Conservation (phyloP, 2,329 filamentous ascomycete genomes). For the Akanthomyces dipterigenus region DNA sequence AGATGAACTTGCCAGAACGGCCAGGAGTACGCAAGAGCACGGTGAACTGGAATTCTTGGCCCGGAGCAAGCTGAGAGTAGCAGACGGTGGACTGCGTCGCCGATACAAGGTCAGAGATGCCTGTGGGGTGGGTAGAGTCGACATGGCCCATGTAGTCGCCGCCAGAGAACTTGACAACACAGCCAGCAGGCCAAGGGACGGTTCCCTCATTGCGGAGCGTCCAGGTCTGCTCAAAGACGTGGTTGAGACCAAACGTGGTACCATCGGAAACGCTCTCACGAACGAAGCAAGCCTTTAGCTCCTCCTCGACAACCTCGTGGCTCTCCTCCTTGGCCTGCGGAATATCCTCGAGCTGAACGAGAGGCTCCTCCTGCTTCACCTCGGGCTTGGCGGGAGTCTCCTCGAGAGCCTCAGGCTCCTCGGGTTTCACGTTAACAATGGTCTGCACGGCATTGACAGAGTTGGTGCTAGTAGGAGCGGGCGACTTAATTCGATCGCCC, state of each 20-base stretch:
- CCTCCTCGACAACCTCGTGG: constrained; percentile 19
- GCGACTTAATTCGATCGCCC: constrained; percentile 54
- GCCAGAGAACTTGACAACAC: constrained; percentile 83
- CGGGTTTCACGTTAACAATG: constrained; percentile 64
- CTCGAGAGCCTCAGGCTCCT: constrained; percentile 30
- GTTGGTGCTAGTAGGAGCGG: constrained; percentile 37
- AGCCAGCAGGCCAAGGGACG: constrained; percentile 77
- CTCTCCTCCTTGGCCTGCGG: constrained; percentile 20
- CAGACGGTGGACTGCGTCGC: constrained; percentile 80
- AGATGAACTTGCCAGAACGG: constrained; percentile 74
- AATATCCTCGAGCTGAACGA: background rate
- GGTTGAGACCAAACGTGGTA: constrained; percentile 60
- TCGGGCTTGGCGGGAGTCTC: constrained; percentile 18
- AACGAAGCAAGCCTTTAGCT: constrained; percentile 57
- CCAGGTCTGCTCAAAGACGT: constrained; percentile 86
- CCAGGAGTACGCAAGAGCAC: constrained; percentile 76
- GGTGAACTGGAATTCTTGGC: constrained; percentile 72
- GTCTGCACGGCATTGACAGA: constrained; percentile 56
- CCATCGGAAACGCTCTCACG: constrained; percentile 76
- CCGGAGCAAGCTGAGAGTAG: constrained; percentile 60
- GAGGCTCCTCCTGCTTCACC: constrained; percentile 15
- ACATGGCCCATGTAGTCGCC: constrained; percentile 96
- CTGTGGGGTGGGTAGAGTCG: constrained; percentile 72
- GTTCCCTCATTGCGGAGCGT: constrained; percentile 79
- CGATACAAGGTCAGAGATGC: constrained; percentile 65